Base-by-base conservation (phyloP, 345 rosid genomes). In the Punica granatum region DNA sequence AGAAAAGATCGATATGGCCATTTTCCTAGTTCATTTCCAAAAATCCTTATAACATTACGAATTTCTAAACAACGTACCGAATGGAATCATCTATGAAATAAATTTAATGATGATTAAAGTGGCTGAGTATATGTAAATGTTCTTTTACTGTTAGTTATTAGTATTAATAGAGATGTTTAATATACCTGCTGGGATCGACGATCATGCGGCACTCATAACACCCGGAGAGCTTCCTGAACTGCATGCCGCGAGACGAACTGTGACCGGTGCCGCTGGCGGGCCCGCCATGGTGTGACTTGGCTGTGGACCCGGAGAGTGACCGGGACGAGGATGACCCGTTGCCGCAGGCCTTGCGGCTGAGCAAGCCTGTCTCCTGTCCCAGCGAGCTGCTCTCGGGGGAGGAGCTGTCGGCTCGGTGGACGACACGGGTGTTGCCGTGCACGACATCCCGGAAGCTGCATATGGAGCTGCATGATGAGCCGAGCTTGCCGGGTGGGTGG, bases 131-230 rank as follows among this genome's bases (percentile, higher is more conserved):
- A n/a, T n/a, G n/a, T n/a, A n/a, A n/a, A n/a, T n/a, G n/a, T n/a
- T n/a, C n/a, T n/a, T n/a, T n/a, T n/a, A n/a, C n/a, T n/a, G n/a
- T n/a, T n/a, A n/a, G n/a, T n/a, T n/a, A n/a, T n/a, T n/a, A n/a
- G n/a, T n/a, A n/a, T n/a, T 37, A 37, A 37, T 11, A 37, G 0
- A 53, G 10, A 4, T 13, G 3, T 56, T 9, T 26, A 19, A 21
- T 56, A 11, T 64, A 94, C 99, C 97, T 85, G 93, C 90, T 82
- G 30, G 97, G 95, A 81, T 94, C 99, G 71, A 91, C 88, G 74
- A 91, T 86, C 83, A 83, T 88, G 80, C 79, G 97, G 73, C 99
- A 94, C 71, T 94, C 99, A 44, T 94, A 91, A 60, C 99, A 94
- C 51, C 99, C 92, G 42, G 99, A 94, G 74, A 94, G 96, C 75